Base-by-base conservation (phyloP, 495 filamentous ascomycete genomes). In the Friedmanniomyces simplex region DNA sequence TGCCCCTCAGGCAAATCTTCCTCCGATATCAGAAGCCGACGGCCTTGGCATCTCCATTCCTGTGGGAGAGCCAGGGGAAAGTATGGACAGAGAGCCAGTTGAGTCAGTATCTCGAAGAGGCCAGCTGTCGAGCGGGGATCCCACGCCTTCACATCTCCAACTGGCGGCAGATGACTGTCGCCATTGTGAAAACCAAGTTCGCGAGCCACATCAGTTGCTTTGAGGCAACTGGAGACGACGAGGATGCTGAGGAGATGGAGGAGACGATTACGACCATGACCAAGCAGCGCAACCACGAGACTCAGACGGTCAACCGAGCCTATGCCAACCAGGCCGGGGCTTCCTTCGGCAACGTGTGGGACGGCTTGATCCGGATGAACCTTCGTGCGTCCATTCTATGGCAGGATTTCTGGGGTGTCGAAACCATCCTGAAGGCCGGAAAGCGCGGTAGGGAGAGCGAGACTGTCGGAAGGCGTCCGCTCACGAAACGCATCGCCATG, bases 71-170 rank as follows among this genome's bases (percentile, higher is more conserved):
- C 10, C 11, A 56, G 8, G 45, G 45, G 14, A 47, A 21, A 26
- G 41, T 56, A 2, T 56, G 45, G 54, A 13, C 54, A 25, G 41
- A 48, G 20, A 49, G 26, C 24, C 8, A 36, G 41, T 41, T 56
- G 14, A 56, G 13, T 28, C 26, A 26, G 11, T 30, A 24, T 36
- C 25, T 56, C 5, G 54, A 56, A 20, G 21, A 22, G 13, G 41
- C 45, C 20, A 48, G 54, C 25, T n/a, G 10, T 21, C 16, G 45
- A 6, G 54, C 54, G 20, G 13, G 28, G 5, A 39, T 56, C 2
- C 43, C 54, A 30, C 54, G 54, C 10, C 54, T 56, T 12, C 45
- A 49, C 32, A 32, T 56, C 54, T 56, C 54, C 45, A 56, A 56
- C 28, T 56, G 45, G 54, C 41, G 54, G 14, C 45, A 56, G 21